Base-by-base conservation (phyloP, 352 stramenopile genomes). In the Globisporangium canariense region DNA sequence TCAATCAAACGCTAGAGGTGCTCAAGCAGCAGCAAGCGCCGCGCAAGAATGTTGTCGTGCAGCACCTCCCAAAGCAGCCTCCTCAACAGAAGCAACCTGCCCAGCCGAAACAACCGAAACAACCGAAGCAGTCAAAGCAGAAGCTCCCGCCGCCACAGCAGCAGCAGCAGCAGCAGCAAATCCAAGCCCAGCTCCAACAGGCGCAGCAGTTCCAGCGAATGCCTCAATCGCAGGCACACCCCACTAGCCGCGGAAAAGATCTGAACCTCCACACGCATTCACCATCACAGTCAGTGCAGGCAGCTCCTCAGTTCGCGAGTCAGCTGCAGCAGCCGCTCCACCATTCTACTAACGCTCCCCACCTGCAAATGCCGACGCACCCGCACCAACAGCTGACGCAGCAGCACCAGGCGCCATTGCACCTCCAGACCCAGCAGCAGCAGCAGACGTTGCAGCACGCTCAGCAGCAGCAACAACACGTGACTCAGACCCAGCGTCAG, bases 1-100 rank as follows among this genome's bases (percentile, higher is more conserved):
- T 81, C 20, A 70, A 81, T 50, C 73, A 82, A 68, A 74, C 74
- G 5, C 64, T 84, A 9, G 76, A 82, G 66, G 69, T 73, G 34
- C 45, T 81, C 30, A 83, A 71, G 41, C 77, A 79, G 43, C 76
- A 66, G 30, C 60, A 60, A 25, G 36, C 40, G 18, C 32, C 38
- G 13, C 60, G 32, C 46, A 64, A 64, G 46, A 55, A 41, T 41
- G 58, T 55, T 56, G 58, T 28, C 18, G 20, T 54, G 20, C 58
- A 57, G 46, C 41, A 40, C 22, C 11, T 46, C 1, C 46, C 16
- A 4, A 50, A 56, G 46, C 60, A 67, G 53, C 53, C n/a, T 20
- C 43, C 54, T 51, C 61, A 60, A 16, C 61, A 49, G 22, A 67
- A 62, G 32, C 60, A 67, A 46, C 53, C 41, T 43, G 16, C 54